Evolutionary conservation across 177 flowering plant species (phyloP), one percentile per base, ranked within the genome.

Genomic region (Vitis hybrid): DNA sequence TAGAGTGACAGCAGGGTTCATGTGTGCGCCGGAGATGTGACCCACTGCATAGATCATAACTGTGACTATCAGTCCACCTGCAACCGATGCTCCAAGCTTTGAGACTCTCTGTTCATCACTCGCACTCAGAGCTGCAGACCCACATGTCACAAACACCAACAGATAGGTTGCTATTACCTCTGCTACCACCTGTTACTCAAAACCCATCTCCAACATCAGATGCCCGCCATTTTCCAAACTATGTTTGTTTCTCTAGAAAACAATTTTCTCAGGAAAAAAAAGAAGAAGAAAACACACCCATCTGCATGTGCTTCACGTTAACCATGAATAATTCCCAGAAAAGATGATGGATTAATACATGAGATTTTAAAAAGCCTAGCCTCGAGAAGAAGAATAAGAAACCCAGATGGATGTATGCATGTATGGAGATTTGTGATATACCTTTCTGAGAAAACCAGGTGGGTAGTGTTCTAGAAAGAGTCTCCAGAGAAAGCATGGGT

Each of bases 11-110:
- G 97, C 95, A 0, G 96, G 98, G 82, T 93, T 91, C 92, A 93
- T 87, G 73, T 90, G 97, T 1, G 98, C 97, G 18, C 98, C 98
- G 3, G 97, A 93, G 68, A 93, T 76, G 72, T 93, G 98, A 6
- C 98, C 98, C 0, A 92, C 94, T 0, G 96, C 83, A 50, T 90
- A 90, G 62, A 92, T 92, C 96, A 93, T 86, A 19, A 89, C 96
- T 0, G 90, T 89, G n/a, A 93, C 97, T 1, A 90, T 81, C 10
- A 93, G 89, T 2, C 98, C 97, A 2, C 97, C 92, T 0, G 88
- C 91, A 7, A 92, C 26, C 0, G 98, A 88, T 13, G 90, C 92
- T 71, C 91, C 98, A 0, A 88, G 82, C 69, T 75, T 70, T 2
- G 97, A 78, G 1, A 92, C 79, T 48, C 54, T 80, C 14, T 65